Evolutionary conservation across 2,329 filamentous ascomycete species (phyloP).

Genomic region (Epicoccum sorghinum): DNA sequence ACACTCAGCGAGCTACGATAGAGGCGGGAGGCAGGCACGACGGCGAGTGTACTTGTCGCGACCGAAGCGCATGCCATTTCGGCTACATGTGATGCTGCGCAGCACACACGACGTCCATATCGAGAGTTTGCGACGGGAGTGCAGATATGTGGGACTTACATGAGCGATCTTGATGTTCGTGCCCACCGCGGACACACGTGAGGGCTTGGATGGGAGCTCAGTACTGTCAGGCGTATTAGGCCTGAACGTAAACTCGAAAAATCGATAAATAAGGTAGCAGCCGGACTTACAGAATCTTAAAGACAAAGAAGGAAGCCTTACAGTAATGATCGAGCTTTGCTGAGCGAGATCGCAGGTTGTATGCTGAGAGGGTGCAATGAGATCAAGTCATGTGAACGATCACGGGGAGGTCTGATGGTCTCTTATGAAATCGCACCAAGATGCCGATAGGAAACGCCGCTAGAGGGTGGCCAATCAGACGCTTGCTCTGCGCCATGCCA

Average conservation of each 20-base stretch:
- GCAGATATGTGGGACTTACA: constrained; percentile 20
- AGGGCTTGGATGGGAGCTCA: constrained; percentile 21
- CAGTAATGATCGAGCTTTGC: constrained; percentile 7
- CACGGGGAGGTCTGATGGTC: constrained; percentile 17
- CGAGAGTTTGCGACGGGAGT: constrained; percentile 2
- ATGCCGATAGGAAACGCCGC: constrained; percentile 15
- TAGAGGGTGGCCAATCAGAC: constrained; percentile 12
- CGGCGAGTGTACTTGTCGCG: constrained; percentile 18
- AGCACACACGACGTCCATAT: constrained; percentile 11
- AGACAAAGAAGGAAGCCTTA: constrained; percentile 2
- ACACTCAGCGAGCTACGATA: constrained; percentile 20
- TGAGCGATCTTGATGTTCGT: constrained; percentile 19
- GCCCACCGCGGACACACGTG: constrained; percentile 18
- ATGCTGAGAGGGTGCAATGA: constrained; percentile 10
- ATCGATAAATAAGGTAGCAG: neutral
- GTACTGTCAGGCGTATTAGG: constrained; percentile 11
- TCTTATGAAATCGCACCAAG: constrained; percentile 18
- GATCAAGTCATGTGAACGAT: constrained; percentile 17
- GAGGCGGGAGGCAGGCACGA: constrained; percentile 24
- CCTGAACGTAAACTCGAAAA: constrained; percentile 12
- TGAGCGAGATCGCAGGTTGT: constrained; percentile 5
- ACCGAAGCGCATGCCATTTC: constrained; percentile 13
- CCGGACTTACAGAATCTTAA: neutral
- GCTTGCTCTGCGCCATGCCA: constrained; percentile 11
- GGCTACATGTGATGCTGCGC: constrained; percentile 1